A percentile compares a stretch with the other conserved stretches of the same genome.
Evolutionary conservation across 176 grass and related monocot genomes (phyloP).

Genomic region (Aegilops speltoides): DNA sequence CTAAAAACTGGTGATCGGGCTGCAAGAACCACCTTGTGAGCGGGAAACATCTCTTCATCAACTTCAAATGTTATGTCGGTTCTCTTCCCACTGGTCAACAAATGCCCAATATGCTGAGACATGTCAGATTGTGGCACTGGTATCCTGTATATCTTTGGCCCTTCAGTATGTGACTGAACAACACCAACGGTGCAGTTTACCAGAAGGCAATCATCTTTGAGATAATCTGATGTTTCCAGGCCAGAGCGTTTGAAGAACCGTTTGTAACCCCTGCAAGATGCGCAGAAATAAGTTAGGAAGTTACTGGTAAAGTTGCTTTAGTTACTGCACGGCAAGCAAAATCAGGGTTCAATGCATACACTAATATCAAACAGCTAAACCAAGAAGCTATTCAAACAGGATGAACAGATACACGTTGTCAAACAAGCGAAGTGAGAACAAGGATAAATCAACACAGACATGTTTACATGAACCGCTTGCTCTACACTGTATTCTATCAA

Average conservation of each 20-base stretch:
- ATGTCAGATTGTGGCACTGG: constrained; percentile 79
- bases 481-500: not conserved
- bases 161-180: constrained; percentile 86
- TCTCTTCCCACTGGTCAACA: constrained; percentile 68
- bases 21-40: constrained; percentile 86
- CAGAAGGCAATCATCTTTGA: constrained; percentile 94
- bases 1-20: constrained; percentile 92
- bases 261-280: constrained; percentile 86
- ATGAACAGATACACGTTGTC: not conserved
- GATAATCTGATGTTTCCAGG: constrained; percentile 94
- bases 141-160: constrained; percentile 80
- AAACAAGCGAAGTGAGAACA: not conserved
- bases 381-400: not conserved
- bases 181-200: constrained; percentile 95
- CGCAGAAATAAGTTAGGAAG: not conserved
- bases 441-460: constrained; percentile 1
- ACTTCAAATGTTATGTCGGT: constrained; percentile 78
- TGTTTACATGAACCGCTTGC: not conserved
- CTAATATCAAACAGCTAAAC: not conserved
- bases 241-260: constrained; percentile 84
- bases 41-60: constrained; percentile 74
- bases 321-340: not conserved
- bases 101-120: constrained; percentile 70
- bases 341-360: not conserved
- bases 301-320: not conserved